Evolutionary conservation across 129 eudicot species (phyloP), one percentile per base, ranked within the genome.

Genomic region (Chrysanthemum lavandulifolium): DNA sequence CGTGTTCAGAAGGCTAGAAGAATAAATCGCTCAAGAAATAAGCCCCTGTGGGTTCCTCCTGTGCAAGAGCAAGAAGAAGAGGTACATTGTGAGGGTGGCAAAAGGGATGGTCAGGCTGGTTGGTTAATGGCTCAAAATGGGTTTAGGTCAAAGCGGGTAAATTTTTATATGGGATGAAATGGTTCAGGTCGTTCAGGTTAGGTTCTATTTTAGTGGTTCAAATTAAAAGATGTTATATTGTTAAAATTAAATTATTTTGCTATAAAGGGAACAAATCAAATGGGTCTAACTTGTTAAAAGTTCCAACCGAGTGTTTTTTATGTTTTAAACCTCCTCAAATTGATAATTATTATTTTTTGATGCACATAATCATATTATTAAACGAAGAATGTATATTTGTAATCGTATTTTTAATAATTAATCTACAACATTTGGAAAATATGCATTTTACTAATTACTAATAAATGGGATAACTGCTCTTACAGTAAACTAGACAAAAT

Each of bases 1-100:
- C 96, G 98, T 19, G 98, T 93, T 53, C 98, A 93, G 61, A 93
- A 93, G 76, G 96, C 98, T 58, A 89, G 98, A 80, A 87, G 98
- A 86, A 93, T 93, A 75, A 93, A 93, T 65, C 88, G 89, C 55
- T 93, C 98, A 48, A 81, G 98, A 78, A 96, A 96, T 56, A 92
- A 92, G 58, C 98, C 98, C 45, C 85, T 93, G 21, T 89, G 98
- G 96, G 92, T 93, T 67, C 98, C 98, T 69, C 90, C 96, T 48
- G 92, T 89, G 45, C 96, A 89, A 76, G 98, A 89, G 79, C 90
- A 89, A 81, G 98, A 93, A 84, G 98, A 93, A 82, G 98, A 89
- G 98, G 98, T 93, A 62, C 61, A 29, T 56, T 61, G 40, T 10
- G 6, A 21, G 71, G 14, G 49, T 60, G 67, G 12, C 13, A 11